Evolutionary conservation across 2,329 filamentous ascomycete genomes (phyloP), one percentile per base, ranked within the genome.

Genomic region (Harringtonia lauricola): DNA sequence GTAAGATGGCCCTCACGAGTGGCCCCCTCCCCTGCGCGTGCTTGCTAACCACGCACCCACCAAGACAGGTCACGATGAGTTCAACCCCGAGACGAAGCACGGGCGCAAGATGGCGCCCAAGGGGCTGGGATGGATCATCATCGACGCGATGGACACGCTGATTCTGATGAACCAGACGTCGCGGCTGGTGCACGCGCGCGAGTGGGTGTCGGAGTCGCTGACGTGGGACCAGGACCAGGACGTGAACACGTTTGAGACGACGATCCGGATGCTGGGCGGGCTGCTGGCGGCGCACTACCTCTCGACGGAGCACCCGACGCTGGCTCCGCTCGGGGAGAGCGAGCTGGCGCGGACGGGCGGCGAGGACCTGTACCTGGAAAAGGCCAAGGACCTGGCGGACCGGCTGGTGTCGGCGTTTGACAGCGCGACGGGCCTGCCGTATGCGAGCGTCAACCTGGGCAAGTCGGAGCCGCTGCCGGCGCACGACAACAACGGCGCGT

Each of bases 121-220:
- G 49, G 92, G 90, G 22, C 73, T 98, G 64, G 92, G 92, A 26
- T 98, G 94, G 92, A 96, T 96, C 56, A 95, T 98, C 49, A 83
- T 98, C 45, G 92, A 98, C 65, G 81, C 90, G 13, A 69, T 98
- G 50, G 92, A 98, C 62, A 98, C 92, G 1, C 76, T 96, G 72
- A 98, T 98, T 67, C 71, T 98, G 48, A 98, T 98, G 92, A 96
- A 96, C 61, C 71, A 95, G 51, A 96, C 90, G 14, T 83, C 79
- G 28, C 81, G 89, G 49, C 73, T 98, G 33, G 74, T 80, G 31
- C 81, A 94, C 56, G 90, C 92, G 24, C 75, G 90, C 44, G 77
- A 94, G 57, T 98, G 92, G 92, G 79, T 98, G 39, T 73, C 85
- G 2, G 81, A 79, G 5, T 80, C 80, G 8, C 64, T 96, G 49